These are phyloP conservation scores for Penicillium fimorum DNA, from an alignment of 495 filamentous ascomycete species.

Conservation along the genomic window DNA sequence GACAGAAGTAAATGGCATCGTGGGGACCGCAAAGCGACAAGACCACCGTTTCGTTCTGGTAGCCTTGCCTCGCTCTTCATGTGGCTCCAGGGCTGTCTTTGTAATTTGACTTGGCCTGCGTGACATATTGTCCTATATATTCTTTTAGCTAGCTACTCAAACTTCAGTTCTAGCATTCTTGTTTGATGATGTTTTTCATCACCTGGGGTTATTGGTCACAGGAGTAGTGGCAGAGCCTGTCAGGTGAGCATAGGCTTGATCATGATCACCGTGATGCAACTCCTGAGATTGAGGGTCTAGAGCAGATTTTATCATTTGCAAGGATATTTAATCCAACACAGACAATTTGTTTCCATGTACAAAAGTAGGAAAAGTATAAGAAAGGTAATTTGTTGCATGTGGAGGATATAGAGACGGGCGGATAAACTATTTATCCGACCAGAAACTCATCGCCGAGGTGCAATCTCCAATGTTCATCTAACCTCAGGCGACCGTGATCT, in stretches of 20 bases:
- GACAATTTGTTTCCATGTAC: not conserved
- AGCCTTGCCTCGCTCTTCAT: conserved; percentile 19
- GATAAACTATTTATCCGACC: conserved; percentile 8
- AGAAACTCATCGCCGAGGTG: conserved; percentile 11
- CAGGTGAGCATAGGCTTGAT: conserved; percentile 15
- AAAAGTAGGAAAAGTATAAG: not conserved
- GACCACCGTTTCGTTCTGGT: conserved; percentile 12
- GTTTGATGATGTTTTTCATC: conserved; percentile 23
- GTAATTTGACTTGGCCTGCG: not conserved
- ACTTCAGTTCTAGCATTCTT: not conserved
- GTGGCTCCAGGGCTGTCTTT: conserved; percentile 13
- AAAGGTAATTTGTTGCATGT: not conserved
- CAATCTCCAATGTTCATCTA: conserved; percentile 2
- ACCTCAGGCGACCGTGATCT: conserved; percentile 3
- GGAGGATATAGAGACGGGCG: not conserved
- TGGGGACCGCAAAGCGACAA: conserved; percentile 8
- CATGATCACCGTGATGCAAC: conserved; percentile 4
- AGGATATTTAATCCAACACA: not conserved
- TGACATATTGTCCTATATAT: conserved; percentile 1
- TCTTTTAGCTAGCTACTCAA: not conserved
- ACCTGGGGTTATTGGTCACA: conserved; percentile 19
- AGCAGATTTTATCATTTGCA: conserved; percentile 7
- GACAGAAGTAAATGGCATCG: conserved; percentile 15
- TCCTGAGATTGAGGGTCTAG: not conserved
- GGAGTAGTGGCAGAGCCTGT: conserved; percentile 21